A percentile compares a stretch with the other conserved stretches of the same genome.
Evolutionary conservation across 805 yeast genomes (phyloP).

Genomic region (Wilhelminamyces savonicus): DNA sequence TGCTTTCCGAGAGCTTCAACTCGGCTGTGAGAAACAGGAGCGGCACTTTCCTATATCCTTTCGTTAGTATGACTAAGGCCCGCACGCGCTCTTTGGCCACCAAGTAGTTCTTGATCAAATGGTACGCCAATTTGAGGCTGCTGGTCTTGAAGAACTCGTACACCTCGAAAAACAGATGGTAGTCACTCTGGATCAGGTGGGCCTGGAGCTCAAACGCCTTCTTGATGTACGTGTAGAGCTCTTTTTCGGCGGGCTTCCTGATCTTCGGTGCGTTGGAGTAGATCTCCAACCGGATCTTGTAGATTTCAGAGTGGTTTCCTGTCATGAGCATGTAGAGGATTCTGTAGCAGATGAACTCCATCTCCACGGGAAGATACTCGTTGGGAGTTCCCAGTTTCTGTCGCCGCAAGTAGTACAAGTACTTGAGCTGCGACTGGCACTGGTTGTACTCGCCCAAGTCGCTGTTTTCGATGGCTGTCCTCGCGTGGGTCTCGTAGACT

Average conservation of each 20-base stretch:
- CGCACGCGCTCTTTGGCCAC: slow-evolving; percentile 52
- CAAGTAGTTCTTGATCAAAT: slow-evolving; percentile 35
- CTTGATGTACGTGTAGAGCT: slow-evolving; percentile 4
- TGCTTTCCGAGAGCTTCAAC: slow-evolving; percentile 37
- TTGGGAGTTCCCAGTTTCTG: slow-evolving; percentile 12
- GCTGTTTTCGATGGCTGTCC: slow-evolving; percentile 73
- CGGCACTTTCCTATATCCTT: slow-evolving; percentile 45
- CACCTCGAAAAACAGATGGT: slow-evolving; percentile 10
- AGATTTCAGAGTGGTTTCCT: slow-evolving; percentile 52
- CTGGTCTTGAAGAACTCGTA: slow-evolving; percentile 40
- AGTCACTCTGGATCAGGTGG: slow-evolving; percentile 5
- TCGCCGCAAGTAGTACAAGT: slow-evolving; percentile 44
- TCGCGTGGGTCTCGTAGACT: slow-evolving; percentile 83
- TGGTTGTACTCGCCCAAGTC: slow-evolving; percentile 95
- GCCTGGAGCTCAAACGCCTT: slow-evolving; percentile 7
- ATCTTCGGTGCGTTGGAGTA: slow-evolving; percentile 2
- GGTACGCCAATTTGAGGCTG: slow-evolving; percentile 13
- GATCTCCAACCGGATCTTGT: slow-evolving; percentile 29
- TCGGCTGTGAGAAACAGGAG: slow-evolving; percentile 30
- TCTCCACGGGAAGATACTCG: slow-evolving; percentile 17
- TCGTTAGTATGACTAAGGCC: slow-evolving; percentile 50
- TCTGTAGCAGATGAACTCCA: slow-evolving; percentile 70
- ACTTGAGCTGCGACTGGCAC: slow-evolving; percentile 76
- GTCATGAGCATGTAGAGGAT: slow-evolving; percentile 73
- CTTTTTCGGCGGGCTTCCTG: not conserved